Conservation (phyloP, 106 monocot species). For the Phalaenopsis equestris region DNA sequence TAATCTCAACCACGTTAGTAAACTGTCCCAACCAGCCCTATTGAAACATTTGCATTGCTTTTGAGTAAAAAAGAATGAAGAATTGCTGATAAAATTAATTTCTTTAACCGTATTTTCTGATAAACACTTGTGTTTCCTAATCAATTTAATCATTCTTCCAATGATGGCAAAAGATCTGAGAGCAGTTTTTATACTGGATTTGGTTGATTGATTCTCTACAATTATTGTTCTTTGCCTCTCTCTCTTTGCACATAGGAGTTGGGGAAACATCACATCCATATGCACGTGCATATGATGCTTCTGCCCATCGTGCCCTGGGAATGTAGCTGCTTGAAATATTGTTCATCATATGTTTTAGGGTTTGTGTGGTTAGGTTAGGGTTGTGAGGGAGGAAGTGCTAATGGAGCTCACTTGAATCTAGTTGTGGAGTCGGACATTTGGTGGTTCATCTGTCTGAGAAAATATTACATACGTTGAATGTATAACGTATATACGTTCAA, state of each 20-base stretch:
- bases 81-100: neutral
- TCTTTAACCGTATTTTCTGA: neutral
- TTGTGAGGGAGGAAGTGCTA: too few species aligned
- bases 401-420: too few species aligned
- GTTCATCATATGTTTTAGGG: neutral
- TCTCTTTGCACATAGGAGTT: neutral
- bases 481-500: too few species aligned
- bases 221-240: too few species aligned
- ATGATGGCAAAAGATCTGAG: neutral
- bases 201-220: neutral
- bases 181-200: neutral
- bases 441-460: too few species aligned
- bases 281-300: neutral
- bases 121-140: neutral
- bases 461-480: too few species aligned
- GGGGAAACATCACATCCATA: constrained; percentile 1
- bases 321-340: neutral
- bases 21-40: too few species aligned
- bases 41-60: too few species aligned
- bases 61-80: neutral
- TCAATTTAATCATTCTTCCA: neutral
- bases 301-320: neutral
- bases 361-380: too few species aligned
- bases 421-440: too few species aligned
- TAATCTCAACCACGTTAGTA: too few species aligned